Conservation (phyloP, 169 alveolate genomes). For the Theileria sp. region DNA sequence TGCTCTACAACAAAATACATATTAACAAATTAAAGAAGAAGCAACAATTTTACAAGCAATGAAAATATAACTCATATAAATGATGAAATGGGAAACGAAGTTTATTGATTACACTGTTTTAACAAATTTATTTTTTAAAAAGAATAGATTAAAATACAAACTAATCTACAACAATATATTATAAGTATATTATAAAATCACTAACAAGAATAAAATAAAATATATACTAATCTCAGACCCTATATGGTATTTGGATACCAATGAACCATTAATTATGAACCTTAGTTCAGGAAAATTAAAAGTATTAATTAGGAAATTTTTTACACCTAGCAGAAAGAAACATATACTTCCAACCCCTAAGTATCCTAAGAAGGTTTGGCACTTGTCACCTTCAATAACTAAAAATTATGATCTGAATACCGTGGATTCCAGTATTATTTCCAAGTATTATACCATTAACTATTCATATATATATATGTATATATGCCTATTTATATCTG, state of each 20-base stretch:
- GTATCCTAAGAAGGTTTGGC: constrained; percentile 61
- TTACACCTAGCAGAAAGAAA: constrained; percentile 47
- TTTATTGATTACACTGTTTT: neutral
- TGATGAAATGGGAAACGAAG: neutral
- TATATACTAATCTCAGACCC: neutral
- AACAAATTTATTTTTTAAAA: neutral
- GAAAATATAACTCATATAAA: neutral
- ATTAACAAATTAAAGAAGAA: constrained; percentile 1
- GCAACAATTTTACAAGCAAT: neutral
- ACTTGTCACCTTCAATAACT: constrained; percentile 50
- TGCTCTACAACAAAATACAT: constrained; percentile 89
- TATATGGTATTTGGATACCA: neutral
- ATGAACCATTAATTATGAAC: constrained; percentile 30
- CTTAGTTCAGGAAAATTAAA: constrained; percentile 61
- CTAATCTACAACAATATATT: neutral
- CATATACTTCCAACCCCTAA: constrained; percentile 35
- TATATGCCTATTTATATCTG: neutral
- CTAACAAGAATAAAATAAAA: neutral
- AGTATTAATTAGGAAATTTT: constrained; percentile 51
- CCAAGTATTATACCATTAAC: constrained; percentile 5
- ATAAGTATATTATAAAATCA: neutral
- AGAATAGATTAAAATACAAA: neutral
- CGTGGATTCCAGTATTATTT: constrained; percentile 19
- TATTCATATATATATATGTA: neutral
- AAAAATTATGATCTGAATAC: constrained; percentile 38